Evolutionary conservation across 164 flowering plant genomes (phyloP), one percentile per base, ranked within the genome.

Genomic region (Nelumbo lutea): DNA sequence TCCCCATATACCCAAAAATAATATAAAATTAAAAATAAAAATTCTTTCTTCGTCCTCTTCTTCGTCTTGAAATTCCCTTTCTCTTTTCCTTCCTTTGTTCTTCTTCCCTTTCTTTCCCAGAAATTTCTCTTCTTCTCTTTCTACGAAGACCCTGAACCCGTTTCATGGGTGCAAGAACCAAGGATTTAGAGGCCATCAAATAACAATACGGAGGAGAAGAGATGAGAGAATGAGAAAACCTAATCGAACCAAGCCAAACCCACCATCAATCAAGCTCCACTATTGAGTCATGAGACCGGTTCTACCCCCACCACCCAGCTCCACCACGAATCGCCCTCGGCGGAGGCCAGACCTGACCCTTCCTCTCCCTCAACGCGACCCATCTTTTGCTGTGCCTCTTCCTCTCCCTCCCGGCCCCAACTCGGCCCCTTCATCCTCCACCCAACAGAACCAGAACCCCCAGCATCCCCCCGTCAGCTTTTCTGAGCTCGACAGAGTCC

Each of bases 291-390:
- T 83, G 90, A 79, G 69, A 61, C 81, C 88, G 51, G 66, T 69
- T 51, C 84, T 77, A 59, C 79, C 83, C 5, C 78, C 75, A 27
- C 69, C 80, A 7, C 56, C 77, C 40, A 10, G 67, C 44, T 14
- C 68, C 76, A 44, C 58, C 56, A 67, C 62, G 14, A 76, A 44
- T 55, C 82, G 85, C 4, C 64, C 72, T 2, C 86, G 96, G 0
- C 84, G 90, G 10, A 83, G 82, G 0, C 83, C 88, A 0, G 88
- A 83, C 73, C 80, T 92, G 6, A 82, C 88, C 62, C 83, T 93
- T 4, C 96, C 94, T 1, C 81, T 93, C 4, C 96, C 98, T 0
- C 86, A 78, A 51, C 91, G 96, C 40, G 88, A 86, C 72, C 66
- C 85, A 0, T 42, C 89, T 43, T 68, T 84, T 4, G 92, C 98